Conservation (phyloP, 2,329 filamentous ascomycete genomes). For the Clarireedia sp. region DNA sequence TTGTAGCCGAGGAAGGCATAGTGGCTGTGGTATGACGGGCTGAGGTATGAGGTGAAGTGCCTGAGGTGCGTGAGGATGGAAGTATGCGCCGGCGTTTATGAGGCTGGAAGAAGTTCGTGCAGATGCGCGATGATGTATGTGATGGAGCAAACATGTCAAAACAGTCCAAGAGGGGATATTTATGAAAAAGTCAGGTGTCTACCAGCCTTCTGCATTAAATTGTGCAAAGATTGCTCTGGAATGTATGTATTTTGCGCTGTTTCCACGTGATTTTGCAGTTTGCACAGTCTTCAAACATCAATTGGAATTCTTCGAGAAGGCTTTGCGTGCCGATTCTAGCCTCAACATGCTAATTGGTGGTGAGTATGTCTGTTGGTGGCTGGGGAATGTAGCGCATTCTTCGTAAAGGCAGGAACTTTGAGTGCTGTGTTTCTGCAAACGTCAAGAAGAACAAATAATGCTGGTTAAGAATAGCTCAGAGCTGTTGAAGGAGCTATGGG, state of each 20-base stretch:
- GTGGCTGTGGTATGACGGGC: constrained; percentile 3
- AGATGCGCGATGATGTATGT: constrained; percentile 16
- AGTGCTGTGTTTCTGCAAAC: constrained; percentile 4
- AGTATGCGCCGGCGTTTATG: not conserved
- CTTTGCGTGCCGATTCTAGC: constrained; percentile 7
- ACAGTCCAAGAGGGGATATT: constrained; percentile 22
- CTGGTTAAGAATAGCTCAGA: not conserved
- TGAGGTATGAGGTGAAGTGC: constrained; percentile 7
- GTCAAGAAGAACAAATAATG: constrained; percentile 1
- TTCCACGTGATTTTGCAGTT: constrained; percentile 6
- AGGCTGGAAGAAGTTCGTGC: constrained; percentile 3
- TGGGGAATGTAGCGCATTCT: constrained; percentile 10
- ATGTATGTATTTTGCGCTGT: constrained; percentile 12
- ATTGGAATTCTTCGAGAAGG: constrained; percentile 10
- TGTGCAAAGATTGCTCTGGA: constrained; percentile 14
- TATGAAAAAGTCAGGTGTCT: constrained; percentile 22
- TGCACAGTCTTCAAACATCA: constrained; percentile 10
- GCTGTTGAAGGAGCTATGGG: not conserved
- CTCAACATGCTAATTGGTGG: not conserved
- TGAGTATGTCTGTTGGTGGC: not conserved
- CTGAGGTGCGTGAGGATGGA: constrained; percentile 10
- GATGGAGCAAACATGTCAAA: constrained; percentile 19
- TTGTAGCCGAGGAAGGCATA: constrained; percentile 26
- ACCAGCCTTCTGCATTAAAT: constrained; percentile 25
- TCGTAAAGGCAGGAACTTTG: not conserved